phyloP scores from a whole-genome alignment of 306 rosid genomes.

The Myrica gale region DNA sequence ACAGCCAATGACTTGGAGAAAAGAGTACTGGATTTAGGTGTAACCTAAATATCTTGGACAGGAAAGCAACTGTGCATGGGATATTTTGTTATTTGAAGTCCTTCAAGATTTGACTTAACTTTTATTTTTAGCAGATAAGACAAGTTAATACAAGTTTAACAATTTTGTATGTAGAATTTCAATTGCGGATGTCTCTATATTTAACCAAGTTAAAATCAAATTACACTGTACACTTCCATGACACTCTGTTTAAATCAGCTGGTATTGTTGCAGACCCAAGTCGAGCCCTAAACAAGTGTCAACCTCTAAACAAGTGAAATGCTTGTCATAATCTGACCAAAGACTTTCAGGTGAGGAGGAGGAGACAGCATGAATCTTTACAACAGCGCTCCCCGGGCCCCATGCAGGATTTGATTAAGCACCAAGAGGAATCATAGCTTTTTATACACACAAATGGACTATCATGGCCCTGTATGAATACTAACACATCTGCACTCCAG shows the following conservation, averaged over 20 bases:
- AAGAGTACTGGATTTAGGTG: too few relatives aligned
- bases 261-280: too few relatives aligned
- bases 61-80: too few relatives aligned
- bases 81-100: too few relatives aligned
- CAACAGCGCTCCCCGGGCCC: constrained; percentile 52
- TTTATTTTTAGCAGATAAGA: too few relatives aligned
- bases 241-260: too few relatives aligned
- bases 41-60: too few relatives aligned
- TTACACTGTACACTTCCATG: too few relatives aligned
- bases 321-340: constrained; percentile 54
- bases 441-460: constrained; percentile 39
- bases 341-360: constrained; percentile 50
- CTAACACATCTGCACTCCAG: constrained; percentile 41
- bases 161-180: too few relatives aligned
- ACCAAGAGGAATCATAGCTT: constrained; percentile 32
- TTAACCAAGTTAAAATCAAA: not conserved
- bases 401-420: constrained; percentile 48
- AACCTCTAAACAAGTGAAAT: constrained; percentile 38
- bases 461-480: constrained; percentile 44
- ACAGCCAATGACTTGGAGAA: too few relatives aligned
- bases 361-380: constrained; percentile 87
- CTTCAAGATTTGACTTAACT: too few relatives aligned
- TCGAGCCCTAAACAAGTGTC: constrained; percentile 30
- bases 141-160: too few relatives aligned
- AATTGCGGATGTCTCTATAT: not conserved